Conservation (phyloP, 2,329 filamentous ascomycete species). For the Colletotrichum agaves region DNA sequence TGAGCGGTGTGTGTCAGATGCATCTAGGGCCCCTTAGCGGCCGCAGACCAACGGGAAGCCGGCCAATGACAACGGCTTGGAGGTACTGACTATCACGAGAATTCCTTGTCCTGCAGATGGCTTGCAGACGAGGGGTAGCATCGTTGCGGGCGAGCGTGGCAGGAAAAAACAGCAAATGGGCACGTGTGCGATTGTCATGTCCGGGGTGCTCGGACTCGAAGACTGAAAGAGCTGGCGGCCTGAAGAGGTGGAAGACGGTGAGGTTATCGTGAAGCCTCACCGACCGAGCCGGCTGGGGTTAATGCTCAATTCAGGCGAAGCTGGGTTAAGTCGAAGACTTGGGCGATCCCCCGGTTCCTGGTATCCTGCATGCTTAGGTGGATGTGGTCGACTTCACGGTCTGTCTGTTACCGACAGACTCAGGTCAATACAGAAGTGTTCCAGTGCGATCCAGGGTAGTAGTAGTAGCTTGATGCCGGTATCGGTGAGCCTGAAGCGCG, state of each 20-base stretch:
- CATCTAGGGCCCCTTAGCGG: constrained; percentile 33
- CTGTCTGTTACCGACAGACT: background rate
- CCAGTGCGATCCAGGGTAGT: background rate
- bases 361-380: constrained; percentile 21
- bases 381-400: background rate
- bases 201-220: constrained; percentile 2
- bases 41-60: constrained; percentile 10
- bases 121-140: constrained; percentile 35
- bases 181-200: constrained; percentile 23
- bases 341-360: constrained; percentile 19
- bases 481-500: constrained; percentile 19
- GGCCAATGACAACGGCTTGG: constrained; percentile 3
- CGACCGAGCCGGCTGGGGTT: constrained; percentile 1
- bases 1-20: constrained; percentile 38
- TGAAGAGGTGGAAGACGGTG: background rate
- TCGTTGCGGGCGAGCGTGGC: constrained; percentile 22
- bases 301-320: constrained; percentile 17
- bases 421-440: background rate
- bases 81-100: constrained; percentile 27
- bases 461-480: constrained; percentile 11
- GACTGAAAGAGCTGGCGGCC: constrained; percentile 6
- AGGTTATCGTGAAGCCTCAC: constrained; percentile 20
- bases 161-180: constrained; percentile 27
- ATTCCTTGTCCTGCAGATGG: constrained; percentile 32
- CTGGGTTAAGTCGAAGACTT: constrained; percentile 1